These are phyloP conservation scores for Globisporangium uncinulatum DNA, from an alignment of 352 stramenopile genomes.

Conservation along the genomic window DNA sequence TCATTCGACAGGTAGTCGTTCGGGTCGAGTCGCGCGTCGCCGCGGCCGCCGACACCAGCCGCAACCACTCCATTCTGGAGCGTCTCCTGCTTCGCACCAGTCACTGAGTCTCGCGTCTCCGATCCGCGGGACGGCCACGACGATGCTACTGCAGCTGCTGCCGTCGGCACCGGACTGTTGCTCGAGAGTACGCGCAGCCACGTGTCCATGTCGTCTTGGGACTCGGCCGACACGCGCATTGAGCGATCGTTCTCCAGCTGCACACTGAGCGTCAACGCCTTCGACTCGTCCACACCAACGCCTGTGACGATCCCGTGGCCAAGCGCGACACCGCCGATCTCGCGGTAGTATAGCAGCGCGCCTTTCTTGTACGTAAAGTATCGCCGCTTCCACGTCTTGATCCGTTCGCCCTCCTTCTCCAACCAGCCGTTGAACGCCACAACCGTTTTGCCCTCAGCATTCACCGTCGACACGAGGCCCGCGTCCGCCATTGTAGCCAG, in stretches of 20 bases:
- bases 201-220: conserved; percentile 28
- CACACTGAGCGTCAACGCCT: conserved; percentile 47
- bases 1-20: conserved; percentile 65
- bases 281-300: conserved; percentile 36
- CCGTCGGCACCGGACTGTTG: background rate
- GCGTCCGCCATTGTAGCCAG: background rate
- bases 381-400: conserved; percentile 74
- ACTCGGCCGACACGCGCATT: conserved; percentile 28
- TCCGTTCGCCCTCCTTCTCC: conserved; percentile 65
- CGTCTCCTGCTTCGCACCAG: background rate
- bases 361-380: conserved; percentile 73
- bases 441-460: conserved; percentile 17
- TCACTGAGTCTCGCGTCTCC: background rate
- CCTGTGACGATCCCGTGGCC: conserved; percentile 51
- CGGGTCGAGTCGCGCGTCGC: conserved; percentile 30
- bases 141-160: background rate
- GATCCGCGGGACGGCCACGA: background rate
- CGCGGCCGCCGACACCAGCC: conserved; percentile 16
- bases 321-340: conserved; percentile 47
- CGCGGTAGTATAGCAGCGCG: conserved; percentile 67
- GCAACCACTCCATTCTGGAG: background rate
- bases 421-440: conserved; percentile 56
- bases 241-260: conserved; percentile 24
- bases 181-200: conserved; percentile 41
- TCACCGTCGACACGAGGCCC: conserved; percentile 10